Base-by-base conservation (phyloP, 2,329 filamentous ascomycete species). In the Trichoderma koningii region DNA sequence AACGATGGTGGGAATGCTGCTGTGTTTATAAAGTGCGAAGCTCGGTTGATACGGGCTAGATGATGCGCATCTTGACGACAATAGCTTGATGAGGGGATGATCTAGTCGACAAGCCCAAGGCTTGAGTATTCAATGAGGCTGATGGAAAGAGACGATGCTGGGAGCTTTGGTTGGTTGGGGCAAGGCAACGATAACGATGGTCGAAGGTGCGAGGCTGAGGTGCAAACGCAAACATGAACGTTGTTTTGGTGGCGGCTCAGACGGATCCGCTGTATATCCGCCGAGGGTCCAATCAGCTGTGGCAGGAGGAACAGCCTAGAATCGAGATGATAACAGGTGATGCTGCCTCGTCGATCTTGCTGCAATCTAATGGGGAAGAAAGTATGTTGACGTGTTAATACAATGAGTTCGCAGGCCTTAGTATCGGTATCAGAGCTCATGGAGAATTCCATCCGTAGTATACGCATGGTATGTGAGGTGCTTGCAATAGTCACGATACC, bases 211-310 rank as follows among this genome's bases (percentile, higher is more conserved):
- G 45, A 52, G 47, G 57, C 28, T 44, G 34, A 42, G 19, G 47
- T 42, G 47, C 57, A 52, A 44, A 51, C n/a, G 53, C 23, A 34
- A 7, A 9, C 30, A 3, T 34, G 30, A 10, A 10, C 30, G 30
- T 10, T 51, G 15, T 21, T 41, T 61, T 61, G 45, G 57, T 61
- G 57, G 57, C 57, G 57, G 41, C 51, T 14, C 34, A 14, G 34
- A 38, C 21, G 34, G 34, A 42, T 42, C 47, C 57, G 57, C 57
- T 42, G 21, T 50, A 51, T 61, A 52, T 14, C 57, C 57, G 57
- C 23, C 21, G 19, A 42, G 19, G 57, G 42, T 4, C 57, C 47
- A 28, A 38, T 38, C 34, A 38, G 34, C 34, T 21, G 26, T 19
- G 15, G 56, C 21, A 19, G 56, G 44, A 41, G 15, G 15, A 15